Percentiles rank a stretch among this genome's conserved stretches.
Evolutionary conservation across 805 yeast species (phyloP).

Genomic region (Candida piceae): DNA sequence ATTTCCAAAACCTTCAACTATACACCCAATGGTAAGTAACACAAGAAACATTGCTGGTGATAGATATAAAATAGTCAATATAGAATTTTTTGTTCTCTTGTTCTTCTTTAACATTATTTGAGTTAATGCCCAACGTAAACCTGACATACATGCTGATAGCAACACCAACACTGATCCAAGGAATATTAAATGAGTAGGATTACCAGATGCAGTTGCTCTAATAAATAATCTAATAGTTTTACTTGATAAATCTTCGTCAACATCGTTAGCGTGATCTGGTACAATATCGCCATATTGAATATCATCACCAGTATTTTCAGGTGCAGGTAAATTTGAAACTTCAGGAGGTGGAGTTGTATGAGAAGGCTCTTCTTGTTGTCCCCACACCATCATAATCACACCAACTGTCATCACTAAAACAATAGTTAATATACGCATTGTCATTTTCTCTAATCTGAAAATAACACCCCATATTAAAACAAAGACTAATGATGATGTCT

Average conservation of each 20-base stretch:
- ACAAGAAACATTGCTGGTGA: slow-evolving; percentile 78
- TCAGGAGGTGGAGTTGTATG: too few relatives aligned
- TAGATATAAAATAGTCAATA: slow-evolving; percentile 75
- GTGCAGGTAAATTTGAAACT: too few relatives aligned
- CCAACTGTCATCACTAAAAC: slow-evolving; percentile 78
- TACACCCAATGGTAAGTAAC: slow-evolving; percentile 55
- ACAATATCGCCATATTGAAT: slow-evolving; percentile 20
- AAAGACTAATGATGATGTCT: slow-evolving; percentile 82
- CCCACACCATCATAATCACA: slow-evolving; percentile 81
- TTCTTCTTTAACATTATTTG: slow-evolving; percentile 69
- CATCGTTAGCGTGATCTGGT: slow-evolving; percentile 14
- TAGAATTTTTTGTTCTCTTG: slow-evolving; percentile 62
- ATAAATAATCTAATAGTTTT: slow-evolving; percentile 5
- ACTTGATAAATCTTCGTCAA: background rate
- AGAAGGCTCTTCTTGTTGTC: slow-evolving; percentile 38
- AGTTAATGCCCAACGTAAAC: slow-evolving; percentile 92
- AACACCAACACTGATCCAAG: slow-evolving; percentile 74
- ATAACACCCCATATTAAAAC: slow-evolving; percentile 84
- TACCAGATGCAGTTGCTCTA: slow-evolving; percentile 3
- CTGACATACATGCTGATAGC: slow-evolving; percentile 75
- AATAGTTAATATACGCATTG: slow-evolving; percentile 60
- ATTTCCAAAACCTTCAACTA: slow-evolving; percentile 61
- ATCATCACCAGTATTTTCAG: background rate
- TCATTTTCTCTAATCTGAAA: slow-evolving; percentile 71
- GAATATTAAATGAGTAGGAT: slow-evolving; percentile 23